Percentiles rank a stretch among this genome's conserved stretches.
phyloP scores from a whole-genome alignment of 805 yeast genomes.

The Wickerhamiella parazyma region DNA sequence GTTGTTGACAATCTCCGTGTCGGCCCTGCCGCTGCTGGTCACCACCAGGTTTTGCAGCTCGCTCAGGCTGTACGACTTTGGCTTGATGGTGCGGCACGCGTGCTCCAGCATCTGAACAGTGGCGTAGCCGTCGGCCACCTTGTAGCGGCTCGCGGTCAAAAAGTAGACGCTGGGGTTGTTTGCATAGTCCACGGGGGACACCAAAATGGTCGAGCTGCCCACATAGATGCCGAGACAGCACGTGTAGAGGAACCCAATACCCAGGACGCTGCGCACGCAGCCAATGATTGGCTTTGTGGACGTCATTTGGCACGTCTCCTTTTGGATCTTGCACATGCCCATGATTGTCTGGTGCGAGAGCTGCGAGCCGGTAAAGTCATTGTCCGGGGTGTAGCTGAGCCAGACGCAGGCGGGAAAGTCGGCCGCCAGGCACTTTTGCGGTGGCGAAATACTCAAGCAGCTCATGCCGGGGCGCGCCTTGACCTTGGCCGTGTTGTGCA shows the following conservation, averaged over 20 bases:
- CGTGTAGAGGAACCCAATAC: constrained; percentile 83
- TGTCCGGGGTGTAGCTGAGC: constrained; percentile 61
- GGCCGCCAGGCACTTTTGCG: constrained; percentile 22
- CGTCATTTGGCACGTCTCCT: constrained; percentile 80
- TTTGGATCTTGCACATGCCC: constrained; percentile 73
- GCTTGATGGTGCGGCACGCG: constrained; percentile 46
- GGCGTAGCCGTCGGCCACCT: constrained; percentile 73
- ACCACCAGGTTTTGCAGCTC: constrained; percentile 73
- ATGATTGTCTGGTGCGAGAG: constrained; percentile 51
- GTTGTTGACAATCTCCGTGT: constrained; percentile 38
- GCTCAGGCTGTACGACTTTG: constrained; percentile 47
- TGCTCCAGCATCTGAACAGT: constrained; percentile 73
- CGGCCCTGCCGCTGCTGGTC: constrained; percentile 56
- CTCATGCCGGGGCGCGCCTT: constrained; percentile 24
- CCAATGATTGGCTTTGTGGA: constrained; percentile 65
- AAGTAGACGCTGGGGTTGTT: constrained; percentile 60
- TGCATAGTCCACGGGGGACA: constrained; percentile 66
- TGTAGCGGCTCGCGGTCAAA: constrained; percentile 55
- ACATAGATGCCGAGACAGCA: constrained; percentile 68
- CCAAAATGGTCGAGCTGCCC: constrained; percentile 73
- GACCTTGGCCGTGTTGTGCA: constrained; percentile 55
- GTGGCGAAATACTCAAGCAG: constrained; percentile 18
- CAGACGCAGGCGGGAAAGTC: constrained; percentile 45
- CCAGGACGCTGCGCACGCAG: constrained; percentile 70
- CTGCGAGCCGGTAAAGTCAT: constrained; percentile 42